These are phyloP conservation scores for sunflower (Helianthus annuus) DNA, from an alignment of 129 eudicot genomes.

Conservation along the genomic window DNA sequence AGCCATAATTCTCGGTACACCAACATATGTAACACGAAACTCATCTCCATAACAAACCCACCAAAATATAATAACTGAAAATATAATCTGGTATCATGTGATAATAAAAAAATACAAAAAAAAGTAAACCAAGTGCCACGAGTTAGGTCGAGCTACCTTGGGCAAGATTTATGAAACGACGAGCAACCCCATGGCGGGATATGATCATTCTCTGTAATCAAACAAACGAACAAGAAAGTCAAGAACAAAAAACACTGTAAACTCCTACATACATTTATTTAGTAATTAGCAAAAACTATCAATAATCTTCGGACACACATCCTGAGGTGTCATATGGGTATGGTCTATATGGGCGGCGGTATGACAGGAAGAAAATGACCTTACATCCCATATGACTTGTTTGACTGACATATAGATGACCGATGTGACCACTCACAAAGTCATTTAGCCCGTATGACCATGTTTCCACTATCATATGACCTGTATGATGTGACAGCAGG, in stretches of 20 bases:
- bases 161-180: constrained; percentile 18
- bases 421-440: too few species aligned
- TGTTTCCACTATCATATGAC: too few species aligned
- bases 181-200: constrained; percentile 28
- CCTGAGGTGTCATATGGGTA: too few species aligned
- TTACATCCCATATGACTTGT: too few species aligned
- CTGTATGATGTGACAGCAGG: too few species aligned
- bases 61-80: constrained; percentile 14
- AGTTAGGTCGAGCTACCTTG: neutral
- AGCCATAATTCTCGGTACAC: neutral
- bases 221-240: constrained; percentile 3
- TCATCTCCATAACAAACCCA: constrained; percentile 28
- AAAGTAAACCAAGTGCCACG: constrained; percentile 20
- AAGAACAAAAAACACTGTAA: neutral
- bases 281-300: too few species aligned
- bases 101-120: neutral
- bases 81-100: constrained; percentile 12
- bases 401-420: too few species aligned
- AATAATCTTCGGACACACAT: neutral
- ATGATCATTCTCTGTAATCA: constrained; percentile 30
- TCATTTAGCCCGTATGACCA: too few species aligned
- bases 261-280: neutral
- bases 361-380: too few species aligned
- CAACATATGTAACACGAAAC: constrained; percentile 23
- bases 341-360: too few species aligned